Evolutionary conservation across 2,329 filamentous ascomycete genomes (phyloP).

Genomic region (Aspergillus sp.): DNA sequence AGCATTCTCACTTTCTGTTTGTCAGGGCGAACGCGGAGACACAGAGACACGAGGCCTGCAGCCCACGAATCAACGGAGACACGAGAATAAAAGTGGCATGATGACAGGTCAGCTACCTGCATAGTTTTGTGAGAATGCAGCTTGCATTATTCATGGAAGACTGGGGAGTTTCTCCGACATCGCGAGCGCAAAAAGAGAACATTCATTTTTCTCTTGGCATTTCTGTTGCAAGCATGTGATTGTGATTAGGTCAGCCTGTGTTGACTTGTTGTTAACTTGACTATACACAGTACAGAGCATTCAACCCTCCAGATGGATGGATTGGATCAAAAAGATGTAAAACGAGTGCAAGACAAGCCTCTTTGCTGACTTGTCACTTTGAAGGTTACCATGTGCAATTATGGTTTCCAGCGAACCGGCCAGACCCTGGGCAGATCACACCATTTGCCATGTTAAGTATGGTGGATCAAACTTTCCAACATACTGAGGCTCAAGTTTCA

Average conservation of each 20-base stretch:
- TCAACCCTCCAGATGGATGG: neutral
- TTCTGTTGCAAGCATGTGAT: constrained; percentile 10
- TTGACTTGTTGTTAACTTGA: neutral
- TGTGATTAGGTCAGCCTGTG: constrained; percentile 6
- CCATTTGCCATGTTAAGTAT: too few species aligned
- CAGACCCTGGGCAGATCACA: neutral
- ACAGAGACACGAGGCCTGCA: constrained; percentile 3
- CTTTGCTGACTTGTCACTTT: neutral
- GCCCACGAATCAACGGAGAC: neutral
- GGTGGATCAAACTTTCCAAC: too few species aligned
- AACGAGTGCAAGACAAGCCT: neutral
- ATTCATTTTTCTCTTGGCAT: neutral
- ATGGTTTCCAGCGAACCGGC: neutral
- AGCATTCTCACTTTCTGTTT: neutral
- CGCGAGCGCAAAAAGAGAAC: neutral
- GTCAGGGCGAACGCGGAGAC: neutral
- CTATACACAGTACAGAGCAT: neutral
- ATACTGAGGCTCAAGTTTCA: too few species aligned
- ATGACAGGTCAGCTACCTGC: constrained; percentile 4
- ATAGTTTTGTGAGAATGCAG: neutral
- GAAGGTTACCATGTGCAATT: neutral
- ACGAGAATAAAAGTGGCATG: constrained; percentile 2
- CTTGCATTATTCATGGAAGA: neutral
- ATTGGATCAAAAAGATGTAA: neutral
- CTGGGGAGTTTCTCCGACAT: neutral